These are phyloP conservation scores for Ustilago nuda DNA, from an alignment of 1,284 basidiomycete genomes.

Conservation along the genomic window DNA sequence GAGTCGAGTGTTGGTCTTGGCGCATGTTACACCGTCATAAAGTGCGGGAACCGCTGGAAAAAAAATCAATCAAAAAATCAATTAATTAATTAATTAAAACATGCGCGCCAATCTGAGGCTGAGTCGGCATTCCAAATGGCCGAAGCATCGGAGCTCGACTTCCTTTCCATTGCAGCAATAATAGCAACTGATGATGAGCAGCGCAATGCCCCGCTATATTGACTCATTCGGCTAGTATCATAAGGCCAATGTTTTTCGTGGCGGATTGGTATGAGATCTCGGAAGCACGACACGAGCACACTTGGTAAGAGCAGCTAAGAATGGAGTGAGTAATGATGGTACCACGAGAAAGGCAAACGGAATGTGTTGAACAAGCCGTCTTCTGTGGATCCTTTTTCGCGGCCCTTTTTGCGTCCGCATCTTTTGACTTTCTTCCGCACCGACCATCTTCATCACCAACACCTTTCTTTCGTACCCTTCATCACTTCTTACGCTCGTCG, in stretches of 20 bases:
- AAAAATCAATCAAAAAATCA: background rate
- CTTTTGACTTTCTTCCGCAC: background rate
- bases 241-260: too few relatives aligned
- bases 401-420: background rate
- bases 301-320: background rate
- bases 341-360: background rate
- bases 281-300: background rate
- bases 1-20: constrained; percentile 1
- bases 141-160: constrained; percentile 10
- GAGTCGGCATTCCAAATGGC: constrained; percentile 33
- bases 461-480: background rate
- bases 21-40: too few relatives aligned
- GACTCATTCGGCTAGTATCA: too few relatives aligned
- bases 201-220: too few relatives aligned
- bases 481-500: background rate
- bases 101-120: constrained; percentile 2
- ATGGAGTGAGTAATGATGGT: background rate
- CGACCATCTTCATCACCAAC: background rate
- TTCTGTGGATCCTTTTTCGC: constrained; percentile 3
- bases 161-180: background rate
- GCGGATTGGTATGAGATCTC: background rate
- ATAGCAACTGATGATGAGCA: too few relatives aligned
- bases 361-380: background rate
- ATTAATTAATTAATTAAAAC: too few relatives aligned
- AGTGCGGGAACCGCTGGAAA: background rate